Evolutionary conservation across 306 rosid species (phyloP).

Genomic region (Quercus parvula): DNA sequence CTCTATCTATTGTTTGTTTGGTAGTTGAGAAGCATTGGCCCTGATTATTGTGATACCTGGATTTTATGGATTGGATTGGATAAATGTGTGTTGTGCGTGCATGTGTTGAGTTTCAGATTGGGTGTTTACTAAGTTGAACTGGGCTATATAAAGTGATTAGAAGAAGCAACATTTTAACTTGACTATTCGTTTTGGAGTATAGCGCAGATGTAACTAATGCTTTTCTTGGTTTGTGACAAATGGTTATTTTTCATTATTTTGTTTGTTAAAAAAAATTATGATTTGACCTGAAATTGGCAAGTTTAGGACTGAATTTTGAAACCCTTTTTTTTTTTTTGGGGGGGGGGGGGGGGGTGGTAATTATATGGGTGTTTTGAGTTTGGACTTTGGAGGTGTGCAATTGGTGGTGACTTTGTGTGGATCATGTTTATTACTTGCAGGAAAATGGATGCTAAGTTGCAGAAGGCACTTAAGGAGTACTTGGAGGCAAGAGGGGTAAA

Average conservation of each 20-base stretch:
- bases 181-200: too few species aligned
- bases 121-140: too few species aligned
- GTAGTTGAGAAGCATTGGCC: background rate
- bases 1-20: background rate
- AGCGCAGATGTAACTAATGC: too few species aligned
- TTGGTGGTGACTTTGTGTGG: slow-evolving; percentile 15
- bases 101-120: too few species aligned
- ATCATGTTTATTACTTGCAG: slow-evolving; percentile 36
- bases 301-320: background rate
- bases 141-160: too few species aligned
- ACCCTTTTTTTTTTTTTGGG: background rate
- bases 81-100: too few species aligned
- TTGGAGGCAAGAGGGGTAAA: slow-evolving; percentile 63
- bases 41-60: too few species aligned
- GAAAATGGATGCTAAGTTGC: slow-evolving; percentile 49
- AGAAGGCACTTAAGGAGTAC: slow-evolving; percentile 43
- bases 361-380: slow-evolving; percentile 9
- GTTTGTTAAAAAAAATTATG: background rate
- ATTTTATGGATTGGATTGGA: too few species aligned
- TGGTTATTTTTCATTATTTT: background rate
- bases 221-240: too few species aligned
- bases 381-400: background rate
- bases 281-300: background rate
- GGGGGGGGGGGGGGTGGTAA: background rate
- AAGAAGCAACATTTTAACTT: too few species aligned